Evolutionary conservation across 495 filamentous ascomycete species (phyloP).

Genomic region (Lichenothelia convexa): DNA sequence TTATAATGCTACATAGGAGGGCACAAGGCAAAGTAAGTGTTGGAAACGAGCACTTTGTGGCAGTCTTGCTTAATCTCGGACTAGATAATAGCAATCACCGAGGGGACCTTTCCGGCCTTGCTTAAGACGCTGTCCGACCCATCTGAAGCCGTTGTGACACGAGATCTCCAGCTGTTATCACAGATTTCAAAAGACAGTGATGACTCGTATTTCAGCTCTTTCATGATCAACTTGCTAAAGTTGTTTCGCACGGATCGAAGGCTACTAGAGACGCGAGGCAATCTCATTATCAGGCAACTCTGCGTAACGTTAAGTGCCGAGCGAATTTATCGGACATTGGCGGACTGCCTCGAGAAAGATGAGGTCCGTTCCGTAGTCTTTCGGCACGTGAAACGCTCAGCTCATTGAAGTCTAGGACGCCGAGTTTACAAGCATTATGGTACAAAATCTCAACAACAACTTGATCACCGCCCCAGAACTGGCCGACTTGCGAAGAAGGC

Average conservation of each 20-base stretch:
- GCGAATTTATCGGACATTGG: slow-evolving; percentile 87
- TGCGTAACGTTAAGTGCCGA: slow-evolving; percentile 86
- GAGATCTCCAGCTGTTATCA: slow-evolving; percentile 83
- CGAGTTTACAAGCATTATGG: slow-evolving; percentile 98
- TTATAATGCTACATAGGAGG: slow-evolving; percentile 92
- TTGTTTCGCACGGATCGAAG: slow-evolving; percentile 87
- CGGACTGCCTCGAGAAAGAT: slow-evolving; percentile 94
- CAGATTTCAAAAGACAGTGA: slow-evolving; percentile 94
- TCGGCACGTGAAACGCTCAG: neutral
- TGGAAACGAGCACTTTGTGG: neutral
- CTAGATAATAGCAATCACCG: slow-evolving; percentile 64
- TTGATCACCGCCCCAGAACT: slow-evolving; percentile 94
- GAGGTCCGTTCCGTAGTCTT: slow-evolving; percentile 31
- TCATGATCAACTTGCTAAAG: slow-evolving; percentile 93
- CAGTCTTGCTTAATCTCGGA: slow-evolving; percentile 1
- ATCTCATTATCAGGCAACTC: slow-evolving; percentile 88
- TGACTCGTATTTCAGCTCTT: slow-evolving; percentile 90
- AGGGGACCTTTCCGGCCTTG: slow-evolving; percentile 89
- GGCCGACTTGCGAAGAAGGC: slow-evolving; percentile 70
- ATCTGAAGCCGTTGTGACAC: slow-evolving; percentile 85
- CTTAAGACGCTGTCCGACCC: slow-evolving; percentile 95
- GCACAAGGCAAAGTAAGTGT: slow-evolving; percentile 63
- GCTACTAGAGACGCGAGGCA: slow-evolving; percentile 79
- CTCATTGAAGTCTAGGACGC: slow-evolving; percentile 39
- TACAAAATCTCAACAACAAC: slow-evolving; percentile 98